These are phyloP conservation scores for Besnoitia besnoiti DNA, from an alignment of 169 alveolate genomes.

Conservation along the genomic window DNA sequence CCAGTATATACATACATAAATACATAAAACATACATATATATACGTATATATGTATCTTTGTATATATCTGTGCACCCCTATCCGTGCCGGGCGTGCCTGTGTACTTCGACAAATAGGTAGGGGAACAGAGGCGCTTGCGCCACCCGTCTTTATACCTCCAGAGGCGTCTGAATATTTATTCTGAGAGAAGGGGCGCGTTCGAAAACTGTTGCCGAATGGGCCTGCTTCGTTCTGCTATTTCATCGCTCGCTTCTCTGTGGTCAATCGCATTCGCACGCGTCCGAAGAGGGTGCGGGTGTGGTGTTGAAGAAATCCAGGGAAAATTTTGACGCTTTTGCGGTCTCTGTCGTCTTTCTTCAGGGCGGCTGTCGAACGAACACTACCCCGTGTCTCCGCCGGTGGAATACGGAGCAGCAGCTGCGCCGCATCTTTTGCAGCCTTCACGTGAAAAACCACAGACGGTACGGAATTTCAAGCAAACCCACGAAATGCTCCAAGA, in stretches of 20 bases:
- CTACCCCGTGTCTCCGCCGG: background rate
- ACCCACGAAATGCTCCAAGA: too few relatives aligned
- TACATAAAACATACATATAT: background rate
- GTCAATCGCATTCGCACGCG: background rate
- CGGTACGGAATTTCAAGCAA: too few relatives aligned
- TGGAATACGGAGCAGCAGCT: background rate
- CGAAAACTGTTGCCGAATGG: too few relatives aligned
- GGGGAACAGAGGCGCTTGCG: too few relatives aligned
- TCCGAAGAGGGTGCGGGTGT: background rate
- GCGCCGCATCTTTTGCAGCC: slow-evolving; percentile 64
- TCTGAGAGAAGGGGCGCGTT: too few relatives aligned
- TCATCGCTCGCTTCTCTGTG: background rate
- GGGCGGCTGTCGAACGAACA: background rate
- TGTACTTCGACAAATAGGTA: too few relatives aligned
- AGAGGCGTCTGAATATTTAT: too few relatives aligned
- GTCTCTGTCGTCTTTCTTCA: background rate
- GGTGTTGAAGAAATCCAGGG: background rate
- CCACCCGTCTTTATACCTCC: too few relatives aligned
- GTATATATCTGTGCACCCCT: background rate
- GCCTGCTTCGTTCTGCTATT: too few relatives aligned
- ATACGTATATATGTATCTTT: background rate
- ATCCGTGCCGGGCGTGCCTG: too few relatives aligned
- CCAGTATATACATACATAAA: background rate
- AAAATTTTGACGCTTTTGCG: background rate
- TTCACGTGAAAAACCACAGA: slow-evolving; percentile 76